Percentiles rank a stretch among this genome's conserved stretches.
These are phyloP conservation scores for Pelargonium cotyledonis DNA, from an alignment of 441 rosid genomes.

Conservation along the genomic window DNA sequence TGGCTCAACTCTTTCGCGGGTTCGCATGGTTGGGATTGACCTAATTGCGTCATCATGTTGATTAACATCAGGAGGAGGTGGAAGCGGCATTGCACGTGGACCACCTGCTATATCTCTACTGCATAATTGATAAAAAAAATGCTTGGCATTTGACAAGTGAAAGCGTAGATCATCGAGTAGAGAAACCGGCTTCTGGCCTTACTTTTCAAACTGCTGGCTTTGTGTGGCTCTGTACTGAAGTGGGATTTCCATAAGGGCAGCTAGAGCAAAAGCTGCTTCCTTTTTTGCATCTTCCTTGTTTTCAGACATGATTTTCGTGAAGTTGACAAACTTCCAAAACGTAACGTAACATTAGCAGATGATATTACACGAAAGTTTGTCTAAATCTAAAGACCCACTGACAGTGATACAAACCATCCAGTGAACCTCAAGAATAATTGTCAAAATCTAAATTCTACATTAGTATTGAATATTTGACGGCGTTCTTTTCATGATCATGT, in stretches of 20 bases:
- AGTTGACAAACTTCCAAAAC: constrained; percentile 64
- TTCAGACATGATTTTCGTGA: constrained; percentile 72
- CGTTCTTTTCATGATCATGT: no score
- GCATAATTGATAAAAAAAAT: constrained; percentile 23
- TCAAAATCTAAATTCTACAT: no score
- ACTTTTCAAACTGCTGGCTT: constrained; percentile 36
- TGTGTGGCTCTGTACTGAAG: constrained; percentile 73
- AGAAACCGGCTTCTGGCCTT: constrained; percentile 18
- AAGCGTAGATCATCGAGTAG: constrained; percentile 6
- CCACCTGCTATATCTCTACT: constrained; percentile 28
- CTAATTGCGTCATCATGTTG: constrained; percentile 50
- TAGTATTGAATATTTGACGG: no score
- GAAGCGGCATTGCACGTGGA: constrained; percentile 46
- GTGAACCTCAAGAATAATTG: no score
- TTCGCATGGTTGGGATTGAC: constrained; percentile 23
- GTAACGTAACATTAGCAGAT: no score
- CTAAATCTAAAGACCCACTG: no score
- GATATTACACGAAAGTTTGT: no score
- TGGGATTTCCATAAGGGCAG: constrained; percentile 95
- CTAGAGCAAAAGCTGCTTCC: constrained; percentile 85
- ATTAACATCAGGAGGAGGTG: constrained; percentile 61
- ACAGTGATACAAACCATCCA: no score
- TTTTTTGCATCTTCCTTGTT: constrained; percentile 50
- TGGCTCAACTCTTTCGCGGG: constrained; percentile 33
- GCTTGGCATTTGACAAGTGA: constrained; percentile 9